Conservation (phyloP, 2,329 filamentous ascomycete genomes). For the Sclerotinia subarctica region DNA sequence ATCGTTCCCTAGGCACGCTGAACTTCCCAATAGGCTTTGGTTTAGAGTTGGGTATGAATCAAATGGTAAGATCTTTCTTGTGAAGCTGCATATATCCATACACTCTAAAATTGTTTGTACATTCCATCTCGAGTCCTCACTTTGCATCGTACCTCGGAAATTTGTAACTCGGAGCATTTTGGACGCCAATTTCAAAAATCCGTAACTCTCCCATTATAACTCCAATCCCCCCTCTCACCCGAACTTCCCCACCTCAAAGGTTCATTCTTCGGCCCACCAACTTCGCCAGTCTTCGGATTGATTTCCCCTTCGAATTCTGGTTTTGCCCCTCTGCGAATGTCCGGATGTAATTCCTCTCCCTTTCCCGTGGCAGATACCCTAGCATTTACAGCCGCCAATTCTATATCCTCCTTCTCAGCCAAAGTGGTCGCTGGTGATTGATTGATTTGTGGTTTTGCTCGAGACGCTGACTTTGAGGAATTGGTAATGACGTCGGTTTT, state of each 20-base stretch:
- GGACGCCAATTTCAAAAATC: slow-evolving; percentile 61
- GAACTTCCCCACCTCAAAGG: slow-evolving; percentile 78
- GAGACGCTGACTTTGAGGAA: slow-evolving; percentile 32
- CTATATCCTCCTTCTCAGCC: slow-evolving; percentile 29
- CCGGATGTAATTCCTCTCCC: slow-evolving; percentile 65
- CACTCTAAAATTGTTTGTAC: not conserved
- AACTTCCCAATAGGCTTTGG: not conserved
- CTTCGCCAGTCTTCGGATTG: slow-evolving; percentile 92
- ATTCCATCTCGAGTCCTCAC: not conserved
- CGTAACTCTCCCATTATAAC: slow-evolving; percentile 90
- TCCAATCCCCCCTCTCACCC: slow-evolving; percentile 70
- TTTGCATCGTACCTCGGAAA: not conserved
- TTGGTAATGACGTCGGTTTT: slow-evolving; percentile 28
- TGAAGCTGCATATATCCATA: not conserved
- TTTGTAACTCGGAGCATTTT: not conserved
- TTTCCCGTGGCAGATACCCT: slow-evolving; percentile 53
- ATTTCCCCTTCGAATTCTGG: slow-evolving; percentile 91
- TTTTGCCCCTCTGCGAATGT: slow-evolving; percentile 70
- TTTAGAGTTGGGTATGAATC: not conserved
- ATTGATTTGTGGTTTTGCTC: slow-evolving; percentile 44
- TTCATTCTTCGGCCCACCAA: slow-evolving; percentile 96
- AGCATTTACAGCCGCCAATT: slow-evolving; percentile 38
- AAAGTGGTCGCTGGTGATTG: slow-evolving; percentile 43
- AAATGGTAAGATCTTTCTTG: not conserved
- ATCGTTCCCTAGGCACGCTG: not conserved